Conservation (phyloP, 2,329 filamentous ascomycete genomes). For the Grosmannia huntii region DNA sequence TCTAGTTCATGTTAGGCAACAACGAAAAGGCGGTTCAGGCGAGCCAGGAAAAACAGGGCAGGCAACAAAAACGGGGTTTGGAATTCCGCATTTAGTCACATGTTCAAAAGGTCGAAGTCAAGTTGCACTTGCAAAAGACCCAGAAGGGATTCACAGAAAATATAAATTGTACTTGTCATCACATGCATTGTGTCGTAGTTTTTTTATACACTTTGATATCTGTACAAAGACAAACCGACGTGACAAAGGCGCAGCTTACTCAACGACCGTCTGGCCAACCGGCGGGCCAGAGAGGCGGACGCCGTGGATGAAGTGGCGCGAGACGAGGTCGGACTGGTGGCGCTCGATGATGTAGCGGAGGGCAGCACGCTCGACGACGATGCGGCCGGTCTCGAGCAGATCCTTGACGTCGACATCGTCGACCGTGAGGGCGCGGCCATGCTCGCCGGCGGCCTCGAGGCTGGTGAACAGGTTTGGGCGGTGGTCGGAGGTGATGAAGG, state of each 20-base stretch:
- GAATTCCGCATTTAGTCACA: not conserved
- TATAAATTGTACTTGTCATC: too few relatives aligned
- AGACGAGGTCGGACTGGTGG: conserved; percentile 56
- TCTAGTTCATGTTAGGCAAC: too few relatives aligned
- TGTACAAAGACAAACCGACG: not conserved
- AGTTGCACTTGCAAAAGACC: too few relatives aligned
- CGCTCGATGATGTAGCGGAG: conserved; percentile 59
- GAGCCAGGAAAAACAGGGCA: not conserved
- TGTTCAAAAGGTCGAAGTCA: too few relatives aligned
- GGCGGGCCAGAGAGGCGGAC: conserved; percentile 20
- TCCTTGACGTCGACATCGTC: conserved; percentile 94
- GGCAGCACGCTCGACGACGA: conserved; percentile 77
- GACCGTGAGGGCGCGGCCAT: conserved; percentile 57
- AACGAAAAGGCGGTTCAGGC: not conserved
- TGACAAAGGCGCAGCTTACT: not conserved
- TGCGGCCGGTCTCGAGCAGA: conserved; percentile 67
- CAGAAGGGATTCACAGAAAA: too few relatives aligned
- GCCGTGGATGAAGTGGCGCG: conserved; percentile 32
- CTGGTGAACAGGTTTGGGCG: conserved; percentile 53
- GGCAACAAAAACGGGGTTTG: not conserved
- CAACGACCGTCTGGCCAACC: conserved; percentile 25
- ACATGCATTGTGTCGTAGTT: not conserved
- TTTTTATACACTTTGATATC: not conserved
- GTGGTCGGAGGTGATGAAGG: conserved; percentile 55
- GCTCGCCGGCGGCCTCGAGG: conserved; percentile 48